Percentiles rank a stretch among this genome's conserved stretches.
These are phyloP conservation scores for Coffea eugenioides DNA, from an alignment of 257 asterid genomes.

Conservation along the genomic window DNA sequence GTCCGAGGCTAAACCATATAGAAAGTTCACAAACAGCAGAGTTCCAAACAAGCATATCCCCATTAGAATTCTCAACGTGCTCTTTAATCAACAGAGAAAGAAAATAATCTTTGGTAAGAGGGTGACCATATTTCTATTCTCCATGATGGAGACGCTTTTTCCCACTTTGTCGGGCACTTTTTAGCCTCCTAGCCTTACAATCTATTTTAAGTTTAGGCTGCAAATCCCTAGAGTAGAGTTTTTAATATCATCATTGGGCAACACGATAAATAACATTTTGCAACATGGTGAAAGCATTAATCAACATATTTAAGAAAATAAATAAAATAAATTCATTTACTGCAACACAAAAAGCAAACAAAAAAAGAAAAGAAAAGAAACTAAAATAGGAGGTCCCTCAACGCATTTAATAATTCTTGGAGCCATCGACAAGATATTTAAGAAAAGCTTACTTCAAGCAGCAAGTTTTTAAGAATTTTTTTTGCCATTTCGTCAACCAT, in stretches of 20 bases:
- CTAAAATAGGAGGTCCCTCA: not conserved
- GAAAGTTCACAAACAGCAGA: not conserved
- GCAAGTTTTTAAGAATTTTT: not conserved
- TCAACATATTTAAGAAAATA: not conserved
- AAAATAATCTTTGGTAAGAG: not conserved
- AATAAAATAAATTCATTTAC: not conserved
- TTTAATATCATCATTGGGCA: not conserved
- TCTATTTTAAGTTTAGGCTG: not conserved
- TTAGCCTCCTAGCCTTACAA: not conserved
- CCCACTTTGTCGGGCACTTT: not conserved
- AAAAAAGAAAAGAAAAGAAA: not conserved
- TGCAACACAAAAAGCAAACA: not conserved
- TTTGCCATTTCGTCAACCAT: not conserved
- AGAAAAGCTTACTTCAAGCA: not conserved
- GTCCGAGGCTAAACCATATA: not conserved
- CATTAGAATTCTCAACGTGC: not conserved
- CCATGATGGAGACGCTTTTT: not conserved
- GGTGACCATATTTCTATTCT: not conserved
- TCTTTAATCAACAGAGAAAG: not conserved
- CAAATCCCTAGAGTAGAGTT: not conserved
- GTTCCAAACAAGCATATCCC: not conserved
- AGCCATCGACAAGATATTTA: not conserved
- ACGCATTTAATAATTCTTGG: not conserved
- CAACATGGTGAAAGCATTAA: not conserved
- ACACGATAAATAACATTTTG: not conserved